Evolutionary conservation across 345 rosid species (phyloP).

Genomic region (Brassica carinata): DNA sequence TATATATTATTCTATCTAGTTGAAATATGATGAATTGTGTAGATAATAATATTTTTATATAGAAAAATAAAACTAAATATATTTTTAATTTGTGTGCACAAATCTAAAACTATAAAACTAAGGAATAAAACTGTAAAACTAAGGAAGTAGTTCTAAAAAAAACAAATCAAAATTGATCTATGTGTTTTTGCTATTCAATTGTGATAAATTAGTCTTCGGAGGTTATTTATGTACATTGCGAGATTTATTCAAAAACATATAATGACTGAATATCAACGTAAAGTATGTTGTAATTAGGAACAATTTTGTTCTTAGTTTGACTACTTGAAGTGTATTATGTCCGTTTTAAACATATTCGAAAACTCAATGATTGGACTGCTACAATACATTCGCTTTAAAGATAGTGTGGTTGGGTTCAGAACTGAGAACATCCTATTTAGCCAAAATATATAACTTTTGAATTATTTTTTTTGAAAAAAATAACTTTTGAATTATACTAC

Average conservation of each 20-base stretch:
- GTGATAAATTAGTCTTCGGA: neutral
- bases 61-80: too few species aligned
- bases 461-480: neutral
- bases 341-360: neutral
- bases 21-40: too few species aligned
- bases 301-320: neutral
- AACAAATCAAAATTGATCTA: neutral
- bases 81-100: too few species aligned
- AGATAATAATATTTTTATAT: too few species aligned
- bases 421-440: neutral
- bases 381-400: neutral
- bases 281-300: neutral
- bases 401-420: neutral
- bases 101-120: too few species aligned
- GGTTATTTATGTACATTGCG: neutral
- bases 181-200: neutral
- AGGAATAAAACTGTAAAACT: too few species aligned
- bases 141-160: neutral
- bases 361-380: neutral
- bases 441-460: neutral
- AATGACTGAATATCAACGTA: neutral
- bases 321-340: neutral
- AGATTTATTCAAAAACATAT: neutral
- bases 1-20: too few species aligned
- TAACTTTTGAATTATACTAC: neutral